A percentile compares a stretch with the other conserved stretches of the same genome.
phyloP scores from a whole-genome alignment of 441 rosid species.

The Erodium moschatum region DNA sequence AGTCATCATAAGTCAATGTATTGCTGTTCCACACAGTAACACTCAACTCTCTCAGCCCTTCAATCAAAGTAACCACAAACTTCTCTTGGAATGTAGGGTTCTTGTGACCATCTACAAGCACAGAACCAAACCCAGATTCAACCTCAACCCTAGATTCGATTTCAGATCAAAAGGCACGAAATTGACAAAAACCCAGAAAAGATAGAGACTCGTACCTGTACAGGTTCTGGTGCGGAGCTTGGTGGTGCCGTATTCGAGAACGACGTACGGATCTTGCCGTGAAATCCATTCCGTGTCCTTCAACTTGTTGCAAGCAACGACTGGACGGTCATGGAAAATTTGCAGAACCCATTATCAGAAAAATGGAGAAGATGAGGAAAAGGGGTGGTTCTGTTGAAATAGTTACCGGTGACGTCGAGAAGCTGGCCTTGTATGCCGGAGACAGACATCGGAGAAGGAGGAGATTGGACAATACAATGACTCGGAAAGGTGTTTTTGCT shows the following conservation, averaged over 20 bases:
- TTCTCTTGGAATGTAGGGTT: constrained; percentile 84
- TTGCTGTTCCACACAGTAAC: constrained; percentile 81
- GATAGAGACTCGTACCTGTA: constrained; percentile 35
- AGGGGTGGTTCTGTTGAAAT: not conserved
- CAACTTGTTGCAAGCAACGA: constrained; percentile 70
- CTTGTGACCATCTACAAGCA: constrained; percentile 65
- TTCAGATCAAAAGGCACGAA: constrained; percentile 8
- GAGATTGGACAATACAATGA: too few species aligned
- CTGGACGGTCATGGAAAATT: constrained; percentile 53
- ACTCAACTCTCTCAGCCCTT: constrained; percentile 69
- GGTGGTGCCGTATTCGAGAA: constrained; percentile 56
- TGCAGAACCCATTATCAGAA: not conserved
- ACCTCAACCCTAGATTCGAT: not conserved
- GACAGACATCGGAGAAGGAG: constrained; percentile 27
- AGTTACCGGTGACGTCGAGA: constrained; percentile 72
- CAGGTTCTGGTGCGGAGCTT: constrained; percentile 69
- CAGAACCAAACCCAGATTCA: not conserved
- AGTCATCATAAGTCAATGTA: constrained; percentile 51
- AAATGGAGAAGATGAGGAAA: not conserved
- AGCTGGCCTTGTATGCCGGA: constrained; percentile 63
- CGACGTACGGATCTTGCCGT: constrained; percentile 80
- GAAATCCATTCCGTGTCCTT: constrained; percentile 91
- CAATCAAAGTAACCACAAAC: constrained; percentile 61
- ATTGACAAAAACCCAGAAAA: not conserved
- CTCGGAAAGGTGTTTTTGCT: not conserved